phyloP scores from a whole-genome alignment of 2,329 filamentous ascomycete species.

The Ophiognomonia clavigignenti-juglandacearum region DNA sequence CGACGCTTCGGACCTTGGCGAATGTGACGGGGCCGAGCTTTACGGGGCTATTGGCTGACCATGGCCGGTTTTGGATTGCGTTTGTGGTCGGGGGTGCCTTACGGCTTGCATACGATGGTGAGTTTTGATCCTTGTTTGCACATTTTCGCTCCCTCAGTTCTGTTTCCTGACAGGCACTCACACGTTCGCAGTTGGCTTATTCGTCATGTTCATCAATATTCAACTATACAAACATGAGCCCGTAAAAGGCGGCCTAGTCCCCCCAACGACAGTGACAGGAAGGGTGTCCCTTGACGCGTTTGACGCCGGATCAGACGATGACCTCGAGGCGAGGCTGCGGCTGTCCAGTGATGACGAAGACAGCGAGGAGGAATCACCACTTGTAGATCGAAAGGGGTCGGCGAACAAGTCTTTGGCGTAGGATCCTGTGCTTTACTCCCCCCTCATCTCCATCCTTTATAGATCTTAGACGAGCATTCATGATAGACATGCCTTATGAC shows the following conservation, averaged over 20 bases:
- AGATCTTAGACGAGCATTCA: no score
- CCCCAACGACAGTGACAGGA: background rate
- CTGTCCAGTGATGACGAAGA: conserved; percentile 12
- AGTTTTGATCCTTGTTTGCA: background rate
- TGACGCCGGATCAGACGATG: conserved; percentile 3
- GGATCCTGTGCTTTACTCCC: background rate
- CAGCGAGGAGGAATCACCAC: background rate
- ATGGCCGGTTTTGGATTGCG: conserved; percentile 54
- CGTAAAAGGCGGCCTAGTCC: background rate
- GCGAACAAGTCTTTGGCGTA: background rate
- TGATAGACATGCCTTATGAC: background rate
- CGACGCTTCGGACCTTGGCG: conserved; percentile 54
- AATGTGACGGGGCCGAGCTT: conserved; percentile 49
- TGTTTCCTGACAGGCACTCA: background rate
- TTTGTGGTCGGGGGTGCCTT: conserved; percentile 52
- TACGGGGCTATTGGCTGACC: conserved; percentile 50
- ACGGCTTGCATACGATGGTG: conserved; percentile 47
- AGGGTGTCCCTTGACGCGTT: conserved; percentile 12
- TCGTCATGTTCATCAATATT: conserved; percentile 55
- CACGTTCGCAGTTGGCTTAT: conserved; percentile 39
- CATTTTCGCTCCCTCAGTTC: background rate
- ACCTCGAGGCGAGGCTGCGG: conserved; percentile 9
- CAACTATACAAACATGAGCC: conserved; percentile 43
- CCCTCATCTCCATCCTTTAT: no score
- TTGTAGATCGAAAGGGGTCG: background rate